Evolutionary conservation across 2,329 filamentous ascomycete genomes (phyloP).

Genomic region (Zymoseptoria crescenta): DNA sequence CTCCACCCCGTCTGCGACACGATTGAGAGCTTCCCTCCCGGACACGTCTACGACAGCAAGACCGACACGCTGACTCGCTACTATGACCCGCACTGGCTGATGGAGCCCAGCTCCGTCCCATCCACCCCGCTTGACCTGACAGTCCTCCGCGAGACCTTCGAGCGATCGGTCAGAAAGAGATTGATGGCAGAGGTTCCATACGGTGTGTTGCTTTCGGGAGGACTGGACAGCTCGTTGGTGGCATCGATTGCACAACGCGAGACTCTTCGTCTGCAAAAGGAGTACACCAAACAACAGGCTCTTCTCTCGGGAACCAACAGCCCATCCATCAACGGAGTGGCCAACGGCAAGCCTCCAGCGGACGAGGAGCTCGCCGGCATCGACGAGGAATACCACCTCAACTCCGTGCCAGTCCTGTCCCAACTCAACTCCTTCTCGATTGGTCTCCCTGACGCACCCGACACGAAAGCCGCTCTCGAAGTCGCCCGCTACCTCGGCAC

Average conservation of each 20-base stretch:
- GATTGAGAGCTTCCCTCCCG: conserved; percentile 88
- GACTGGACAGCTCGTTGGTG: conserved; percentile 89
- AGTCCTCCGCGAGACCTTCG: conserved; percentile 69
- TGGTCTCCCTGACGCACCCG: conserved; percentile 83
- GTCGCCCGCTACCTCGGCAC: conserved; percentile 96
- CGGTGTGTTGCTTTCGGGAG: conserved; percentile 89
- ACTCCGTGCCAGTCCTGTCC: conserved; percentile 81
- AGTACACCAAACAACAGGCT: conserved; percentile 34
- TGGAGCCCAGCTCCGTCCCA: conserved; percentile 73
- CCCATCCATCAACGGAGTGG: conserved; percentile 22
- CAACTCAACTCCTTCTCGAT: conserved; percentile 99
- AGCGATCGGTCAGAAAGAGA: conserved; percentile 88
- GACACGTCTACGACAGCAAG: conserved; percentile 91
- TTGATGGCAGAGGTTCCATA: conserved; percentile 99
- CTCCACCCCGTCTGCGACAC: conserved; percentile 90
- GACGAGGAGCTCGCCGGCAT: conserved; percentile 81
- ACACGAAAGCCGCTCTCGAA: conserved; percentile 83
- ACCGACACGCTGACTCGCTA: conserved; percentile 80
- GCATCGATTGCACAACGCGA: conserved; percentile 93
- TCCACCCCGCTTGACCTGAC: conserved; percentile 75
- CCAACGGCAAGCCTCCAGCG: conserved; percentile 44
- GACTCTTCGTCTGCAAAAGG: conserved; percentile 62
- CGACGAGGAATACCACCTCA: conserved; percentile 82
- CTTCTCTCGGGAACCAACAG: conserved; percentile 29
- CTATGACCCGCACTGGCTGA: conserved; percentile 80